A percentile compares a stretch with the other conserved stretches of the same genome.
phyloP scores from a whole-genome alignment of 306 rosid genomes.

The Cucumis cinereus region DNA sequence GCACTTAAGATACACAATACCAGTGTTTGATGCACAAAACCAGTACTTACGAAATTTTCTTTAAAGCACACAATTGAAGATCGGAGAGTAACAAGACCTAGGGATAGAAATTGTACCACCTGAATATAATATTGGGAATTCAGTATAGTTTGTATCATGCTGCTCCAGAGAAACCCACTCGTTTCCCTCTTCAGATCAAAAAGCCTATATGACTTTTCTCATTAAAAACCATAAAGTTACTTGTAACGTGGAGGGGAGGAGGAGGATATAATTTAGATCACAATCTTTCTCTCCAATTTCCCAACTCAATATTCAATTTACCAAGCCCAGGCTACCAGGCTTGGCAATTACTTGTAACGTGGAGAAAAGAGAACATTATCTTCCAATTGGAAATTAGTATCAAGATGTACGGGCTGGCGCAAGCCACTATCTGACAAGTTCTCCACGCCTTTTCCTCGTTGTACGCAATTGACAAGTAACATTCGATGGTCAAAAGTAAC shows the following conservation, averaged over 20 bases:
- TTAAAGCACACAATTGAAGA: not conserved
- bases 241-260: constrained; percentile 18
- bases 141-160: not conserved
- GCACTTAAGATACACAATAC: not conserved
- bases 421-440: constrained; percentile 49
- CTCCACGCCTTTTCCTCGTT: constrained; percentile 50
- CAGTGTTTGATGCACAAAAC: not conserved
- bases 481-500: constrained; percentile 56
- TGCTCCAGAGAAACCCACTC: constrained; percentile 1
- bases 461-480: constrained; percentile 40
- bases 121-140: not conserved
- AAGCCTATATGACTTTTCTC: not conserved
- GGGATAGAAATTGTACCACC: not conserved
- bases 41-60: not conserved
- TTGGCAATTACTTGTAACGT: constrained; percentile 16
- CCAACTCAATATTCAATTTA: too few species aligned
- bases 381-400: constrained; percentile 33
- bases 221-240: constrained; percentile 10
- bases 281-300: too few species aligned
- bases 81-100: not conserved
- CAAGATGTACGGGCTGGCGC: constrained; percentile 45
- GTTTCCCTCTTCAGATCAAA: constrained; percentile 3
- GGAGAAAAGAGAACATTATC: constrained; percentile 32
- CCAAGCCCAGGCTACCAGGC: too few species aligned
- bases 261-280: too few species aligned